These are phyloP conservation scores for Abrus precatorius DNA, from an alignment of 306 rosid species.

Conservation along the genomic window DNA sequence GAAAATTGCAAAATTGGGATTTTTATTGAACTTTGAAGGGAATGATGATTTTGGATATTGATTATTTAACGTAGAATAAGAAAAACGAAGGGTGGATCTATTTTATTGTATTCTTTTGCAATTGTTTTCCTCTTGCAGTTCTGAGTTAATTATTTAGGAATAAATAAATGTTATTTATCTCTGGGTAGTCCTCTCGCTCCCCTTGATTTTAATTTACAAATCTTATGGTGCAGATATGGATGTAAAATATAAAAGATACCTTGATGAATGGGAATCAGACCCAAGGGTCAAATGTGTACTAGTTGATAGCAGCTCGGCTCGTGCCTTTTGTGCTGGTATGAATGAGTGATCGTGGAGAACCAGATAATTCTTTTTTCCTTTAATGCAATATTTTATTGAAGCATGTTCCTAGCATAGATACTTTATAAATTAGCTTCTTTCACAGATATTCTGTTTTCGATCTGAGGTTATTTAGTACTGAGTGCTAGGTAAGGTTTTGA, in stretches of 20 bases:
- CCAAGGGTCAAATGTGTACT: conserved; percentile 88
- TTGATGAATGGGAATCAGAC: conserved; percentile 94
- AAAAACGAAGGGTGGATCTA: conserved; percentile 27
- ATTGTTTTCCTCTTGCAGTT: not conserved
- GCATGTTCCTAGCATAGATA: conserved; percentile 34
- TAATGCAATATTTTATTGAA: conserved; percentile 10
- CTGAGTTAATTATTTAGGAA: conserved; percentile 3
- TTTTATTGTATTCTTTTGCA: not conserved
- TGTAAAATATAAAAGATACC: conserved; percentile 77
- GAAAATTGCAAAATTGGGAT: conserved; percentile 27
- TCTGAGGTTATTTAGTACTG: conserved; percentile 54
- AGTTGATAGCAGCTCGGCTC: conserved; percentile 87
- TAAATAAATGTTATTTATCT: not conserved
- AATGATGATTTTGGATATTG: conserved; percentile 15
- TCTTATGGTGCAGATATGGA: conserved; percentile 82
- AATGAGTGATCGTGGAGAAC: conserved; percentile 34
- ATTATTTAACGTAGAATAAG: conserved; percentile 8
- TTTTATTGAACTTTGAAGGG: conserved; percentile 35
- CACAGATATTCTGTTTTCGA: conserved; percentile 43
- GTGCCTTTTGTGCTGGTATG: conserved; percentile 97
- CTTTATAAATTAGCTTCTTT: conserved; percentile 36
- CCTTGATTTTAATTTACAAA: conserved; percentile 39
- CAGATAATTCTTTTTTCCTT: not conserved
- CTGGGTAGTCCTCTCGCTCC: not conserved
- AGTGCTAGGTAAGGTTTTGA: conserved; percentile 66